Conservation (phyloP, 768 basidiomycete species). For the Collybia mongolica region DNA sequence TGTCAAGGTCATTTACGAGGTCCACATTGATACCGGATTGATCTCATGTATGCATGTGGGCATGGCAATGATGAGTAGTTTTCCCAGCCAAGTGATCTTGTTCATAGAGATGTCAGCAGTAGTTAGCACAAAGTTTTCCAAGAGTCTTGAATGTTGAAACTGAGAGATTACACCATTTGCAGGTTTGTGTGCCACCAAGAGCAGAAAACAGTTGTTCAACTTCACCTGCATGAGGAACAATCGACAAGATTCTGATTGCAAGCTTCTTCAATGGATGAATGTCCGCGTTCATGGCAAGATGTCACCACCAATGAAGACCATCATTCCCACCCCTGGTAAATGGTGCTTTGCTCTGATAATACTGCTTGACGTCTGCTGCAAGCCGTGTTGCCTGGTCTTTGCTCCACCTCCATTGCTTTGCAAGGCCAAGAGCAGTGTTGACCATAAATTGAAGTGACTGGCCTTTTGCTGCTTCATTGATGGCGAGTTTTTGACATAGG, state of each 20-base stretch:
- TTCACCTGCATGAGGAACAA: conserved; percentile 28
- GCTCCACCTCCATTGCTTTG: conserved; percentile 9
- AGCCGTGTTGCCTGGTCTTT: neutral
- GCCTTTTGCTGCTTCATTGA: conserved; percentile 16
- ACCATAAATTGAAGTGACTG: conserved; percentile 18
- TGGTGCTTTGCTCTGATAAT: neutral
- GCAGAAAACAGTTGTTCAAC: conserved; percentile 22
- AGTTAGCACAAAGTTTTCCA: neutral
- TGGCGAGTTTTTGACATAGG: conserved; percentile 31
- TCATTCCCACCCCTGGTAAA: neutral
- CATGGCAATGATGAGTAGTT: neutral
- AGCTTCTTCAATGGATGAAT: conserved; percentile 11
- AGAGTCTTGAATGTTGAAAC: neutral
- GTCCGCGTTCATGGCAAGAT: neutral
- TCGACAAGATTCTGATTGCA: conserved; percentile 17
- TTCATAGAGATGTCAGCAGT: neutral
- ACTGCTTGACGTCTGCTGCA: conserved; percentile 17
- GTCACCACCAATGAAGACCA: conserved; percentile 22
- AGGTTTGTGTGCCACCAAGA: conserved; percentile 8
- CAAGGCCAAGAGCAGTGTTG: conserved; percentile 16
- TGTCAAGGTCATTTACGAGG: neutral
- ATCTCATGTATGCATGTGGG: neutral
- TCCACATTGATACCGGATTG: neutral
- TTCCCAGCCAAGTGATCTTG: neutral
- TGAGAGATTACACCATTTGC: neutral